phyloP scores from a whole-genome alignment of 2,329 filamentous ascomycete species.

The Neopestalotiopsis clavispora region DNA sequence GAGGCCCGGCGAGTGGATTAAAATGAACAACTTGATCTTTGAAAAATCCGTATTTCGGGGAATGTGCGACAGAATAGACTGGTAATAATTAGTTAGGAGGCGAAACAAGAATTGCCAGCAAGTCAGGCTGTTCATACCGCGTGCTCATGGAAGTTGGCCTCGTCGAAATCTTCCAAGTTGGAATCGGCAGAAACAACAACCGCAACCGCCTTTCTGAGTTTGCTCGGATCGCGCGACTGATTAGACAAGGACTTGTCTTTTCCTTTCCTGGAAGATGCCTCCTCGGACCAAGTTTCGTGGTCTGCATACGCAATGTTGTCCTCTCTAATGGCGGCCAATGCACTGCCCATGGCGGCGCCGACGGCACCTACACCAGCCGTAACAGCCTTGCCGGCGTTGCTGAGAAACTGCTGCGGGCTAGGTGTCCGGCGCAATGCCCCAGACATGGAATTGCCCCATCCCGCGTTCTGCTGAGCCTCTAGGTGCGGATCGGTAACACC shows the following conservation, averaged over 20 bases:
- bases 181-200: conserved; percentile 85
- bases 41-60: conserved; percentile 77
- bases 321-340: conserved; percentile 81
- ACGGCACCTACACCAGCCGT: conserved; percentile 83
- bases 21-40: conserved; percentile 78
- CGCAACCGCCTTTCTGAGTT: conserved; percentile 77
- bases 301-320: conserved; percentile 81
- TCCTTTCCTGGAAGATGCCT: conserved; percentile 72
- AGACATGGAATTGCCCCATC: conserved; percentile 79
- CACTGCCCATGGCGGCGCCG: conserved; percentile 80
- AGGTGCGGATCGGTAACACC: conserved; percentile 42
- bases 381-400: conserved; percentile 80
- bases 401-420: conserved; percentile 87
- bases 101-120: neutral
- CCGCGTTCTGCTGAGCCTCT: conserved; percentile 45
- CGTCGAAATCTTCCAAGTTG: conserved; percentile 60
- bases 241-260: conserved; percentile 43
- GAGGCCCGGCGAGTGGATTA: conserved; percentile 85
- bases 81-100: neutral
- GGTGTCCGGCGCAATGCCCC: conserved; percentile 81
- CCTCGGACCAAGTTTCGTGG: conserved; percentile 90
- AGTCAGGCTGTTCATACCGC: conserved; percentile 64
- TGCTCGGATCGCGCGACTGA: conserved; percentile 40
- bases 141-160: conserved; percentile 72
- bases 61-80: conserved; percentile 90